Evolutionary conservation across 1,139 yeast species (phyloP), one percentile per base, ranked within the genome.

Genomic region (Saccharomyces hybrid): DNA sequence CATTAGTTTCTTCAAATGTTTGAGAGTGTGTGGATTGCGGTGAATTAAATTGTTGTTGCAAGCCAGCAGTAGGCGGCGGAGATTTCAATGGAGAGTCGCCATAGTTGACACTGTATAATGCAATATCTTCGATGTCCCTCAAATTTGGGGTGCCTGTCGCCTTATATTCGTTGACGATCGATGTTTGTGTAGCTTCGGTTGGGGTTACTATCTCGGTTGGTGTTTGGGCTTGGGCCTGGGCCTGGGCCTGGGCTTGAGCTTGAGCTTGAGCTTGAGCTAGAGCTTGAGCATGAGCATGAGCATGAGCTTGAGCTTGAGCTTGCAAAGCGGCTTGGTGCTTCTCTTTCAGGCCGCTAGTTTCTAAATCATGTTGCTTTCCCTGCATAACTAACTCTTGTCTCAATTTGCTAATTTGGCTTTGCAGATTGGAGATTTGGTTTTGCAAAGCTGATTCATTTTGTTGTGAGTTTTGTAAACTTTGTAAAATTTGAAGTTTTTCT

Each of bases 41-140:
- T 5, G 44, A 38, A 38, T 1, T 38, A 13, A 38, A 2, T 3
- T 38, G 44, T 4, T 7, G 44, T 38, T 47, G 49, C 11, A 2
- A 23, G 34, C 26, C 11, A 5, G 14, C 14, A 20, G 49, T 23
- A 47, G 44, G 23, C 47, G 55, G 28, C 46, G 48, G 32, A 14
- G 34, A 53, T 20, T 53, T 55, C 28, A 54, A 55, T 1, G 70
- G 68, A 2, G 69, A 59, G 23, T 63, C 68, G 27, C 63, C 65
- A 46, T 65, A 68, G 25, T 59, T 60, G 11, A 65, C 65, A 32
- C 68, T 67, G 54, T 61, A 66, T 1, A 66, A 55, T 7, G 71
- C 70, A 41, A 69, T 56, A 50, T 68, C 69, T 53, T 66, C 66
- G 16, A 69, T 58, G 54, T 67, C 72, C 26, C 59, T 61, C 49